Base-by-base conservation (phyloP, 805 yeast species). In the Jamesozyma rosinii region DNA sequence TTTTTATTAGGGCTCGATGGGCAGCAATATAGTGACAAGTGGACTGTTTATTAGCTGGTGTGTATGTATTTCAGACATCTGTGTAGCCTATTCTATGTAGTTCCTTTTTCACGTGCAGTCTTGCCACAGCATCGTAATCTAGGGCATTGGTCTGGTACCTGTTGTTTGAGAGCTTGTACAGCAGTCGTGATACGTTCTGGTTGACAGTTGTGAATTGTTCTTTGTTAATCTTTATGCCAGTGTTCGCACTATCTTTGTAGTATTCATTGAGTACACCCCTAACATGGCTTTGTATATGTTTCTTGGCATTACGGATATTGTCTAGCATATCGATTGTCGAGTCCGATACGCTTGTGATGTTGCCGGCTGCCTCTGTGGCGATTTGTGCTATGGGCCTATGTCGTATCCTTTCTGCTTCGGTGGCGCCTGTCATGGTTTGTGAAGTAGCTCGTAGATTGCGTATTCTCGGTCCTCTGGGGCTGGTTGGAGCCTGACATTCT, bases 201-300 rank as follows among this genome's bases (percentile, higher is more conserved):
- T 84, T 84, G 43, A 83, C 69, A 14, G 58, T 59, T 3, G 86
- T 81, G 55, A 79, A 85, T 40, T 67, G 66, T 3, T 64, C 64
- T 24, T 63, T 64, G 26, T 50, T 58, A 3, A 68, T 50, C 21
- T 10, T 42, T 2, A 44, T 44, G 65, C 65, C 19, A 15, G 24
- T 14, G 6, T 15, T 1, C 17, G 9, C 5, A 14, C 15, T 6
- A 19, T 37, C 3, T 63, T 64, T 59, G 53, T 76, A 78, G 22
- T 71, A 58, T 2, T 76, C 74, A 39, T 77, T 65, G 38, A 84
- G 55, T 17, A 65, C 68, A 17, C 70, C 65, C 34, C 86, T 63
- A 10, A 84, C 79, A 27, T 76, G 61, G 18, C 64, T 66, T 55
- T 83, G 92, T 14, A 84, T 71, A 29, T 65, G 60, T 17, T 64